Base-by-base conservation (phyloP, 2,329 filamentous ascomycete genomes). In the Volutella citrinella region DNA sequence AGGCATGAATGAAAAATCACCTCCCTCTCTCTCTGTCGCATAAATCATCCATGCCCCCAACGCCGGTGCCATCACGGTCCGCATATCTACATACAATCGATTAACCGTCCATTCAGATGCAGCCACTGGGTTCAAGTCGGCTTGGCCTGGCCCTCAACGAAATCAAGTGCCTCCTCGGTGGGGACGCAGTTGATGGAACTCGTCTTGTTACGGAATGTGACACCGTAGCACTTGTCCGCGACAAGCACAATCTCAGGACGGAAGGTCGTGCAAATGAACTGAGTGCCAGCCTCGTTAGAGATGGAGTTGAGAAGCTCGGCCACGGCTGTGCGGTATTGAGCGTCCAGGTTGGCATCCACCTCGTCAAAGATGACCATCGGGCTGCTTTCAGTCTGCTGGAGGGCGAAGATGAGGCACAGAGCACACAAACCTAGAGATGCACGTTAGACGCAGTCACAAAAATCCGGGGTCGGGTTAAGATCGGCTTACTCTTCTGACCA, bases 281-380 rank as follows among this genome's bases (percentile, higher is more conserved):
- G 76, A 31, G 76, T 81, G 42, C 75, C 73, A 11, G 74, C 75
- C 47, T 81, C 78, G 40, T 74, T 68, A 11, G 82, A 87, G 44
- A 88, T 89, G 34, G 81, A 82, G 55, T 91, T 74, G 15, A 98
- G 74, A 68, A 97, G 87, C 36, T 87, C 78, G 4, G 93, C 93
- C 10, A 98, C 93, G 2, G 93, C 91, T 2, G 93, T 96, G 42
- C 93, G 85, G 69, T 98, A 98, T 64, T 98, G 93, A 2, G 93
- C 90, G 60, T 98, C 93, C 16, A 98, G 77, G 59, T 98, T 98
- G 61, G 93, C 93, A 57, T 98, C 93, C 45, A 98, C 95, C 65
- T 98, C 93, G 61, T 98, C 93, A 52, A 98, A 98, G 54, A 98
- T 90, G 60, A 98, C 96, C 74, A 98, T 97, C 2, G 93, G 93